Percentiles rank a stretch among this genome's conserved stretches.
Evolutionary conservation across 2,329 filamentous ascomycete species (phyloP).

Genomic region (Cladosporium sp.): DNA sequence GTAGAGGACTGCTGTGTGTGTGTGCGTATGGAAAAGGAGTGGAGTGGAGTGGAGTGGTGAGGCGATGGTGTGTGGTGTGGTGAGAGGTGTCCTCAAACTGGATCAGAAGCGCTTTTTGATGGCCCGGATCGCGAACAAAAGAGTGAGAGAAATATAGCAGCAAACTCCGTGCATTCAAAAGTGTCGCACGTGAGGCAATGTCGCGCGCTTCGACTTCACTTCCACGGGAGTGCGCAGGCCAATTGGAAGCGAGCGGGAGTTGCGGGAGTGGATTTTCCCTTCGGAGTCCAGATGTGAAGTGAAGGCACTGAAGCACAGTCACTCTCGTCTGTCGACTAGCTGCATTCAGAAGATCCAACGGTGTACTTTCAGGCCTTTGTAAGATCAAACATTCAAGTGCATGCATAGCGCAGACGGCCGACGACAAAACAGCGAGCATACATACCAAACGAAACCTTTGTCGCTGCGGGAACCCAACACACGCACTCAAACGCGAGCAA

Average conservation of each 20-base stretch:
- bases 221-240: not conserved
- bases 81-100: not conserved
- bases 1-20: not conserved
- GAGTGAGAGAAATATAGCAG: not conserved
- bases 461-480: too few relatives aligned
- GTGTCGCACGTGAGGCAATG: too few relatives aligned
- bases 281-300: not conserved
- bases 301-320: not conserved
- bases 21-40: not conserved
- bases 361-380: not conserved
- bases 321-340: not conserved
- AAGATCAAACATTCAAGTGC: not conserved
- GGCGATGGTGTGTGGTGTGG: not conserved
- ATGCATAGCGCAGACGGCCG: not conserved
- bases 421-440: not conserved
- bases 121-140: not conserved
- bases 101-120: not conserved
- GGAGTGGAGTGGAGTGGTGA: not conserved
- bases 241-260: not conserved
- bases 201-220: not conserved
- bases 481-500: not conserved
- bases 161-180: too few relatives aligned
- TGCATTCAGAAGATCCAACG: too few relatives aligned
- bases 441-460: not conserved
- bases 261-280: not conserved